Evolutionary conservation across 2,329 filamentous ascomycete species (phyloP).

Genomic region (Xylaria sp.): DNA sequence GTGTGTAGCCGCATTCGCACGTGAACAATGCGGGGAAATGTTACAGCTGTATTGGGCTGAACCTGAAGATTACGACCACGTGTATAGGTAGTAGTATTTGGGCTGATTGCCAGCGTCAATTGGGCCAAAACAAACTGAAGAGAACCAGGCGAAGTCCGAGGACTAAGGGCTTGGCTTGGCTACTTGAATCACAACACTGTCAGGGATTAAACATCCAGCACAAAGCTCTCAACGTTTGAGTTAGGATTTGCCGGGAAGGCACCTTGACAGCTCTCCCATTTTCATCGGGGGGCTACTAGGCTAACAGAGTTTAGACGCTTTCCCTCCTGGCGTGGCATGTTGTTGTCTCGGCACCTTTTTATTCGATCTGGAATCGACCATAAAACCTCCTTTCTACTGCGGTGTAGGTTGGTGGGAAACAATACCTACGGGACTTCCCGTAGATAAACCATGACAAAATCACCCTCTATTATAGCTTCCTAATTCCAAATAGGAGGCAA

Average conservation of each 20-base stretch:
- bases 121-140: background rate
- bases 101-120: slow-evolving; percentile 12
- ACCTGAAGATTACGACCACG: slow-evolving; percentile 20
- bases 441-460: background rate
- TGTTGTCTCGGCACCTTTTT: slow-evolving; percentile 2
- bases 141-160: slow-evolving; percentile 9
- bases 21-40: slow-evolving; percentile 1
- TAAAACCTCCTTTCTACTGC: background rate
- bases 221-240: background rate
- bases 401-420: background rate
- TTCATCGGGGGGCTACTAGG: background rate
- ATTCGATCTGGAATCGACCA: background rate
- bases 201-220: background rate
- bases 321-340: background rate
- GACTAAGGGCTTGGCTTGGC: slow-evolving; percentile 52
- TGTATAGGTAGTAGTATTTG: slow-evolving; percentile 5
- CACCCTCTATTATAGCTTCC: background rate
- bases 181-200: slow-evolving; percentile 38
- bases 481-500: slow-evolving; percentile 1
- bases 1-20: slow-evolving; percentile 16
- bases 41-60: slow-evolving; percentile 15
- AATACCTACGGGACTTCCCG: slow-evolving; percentile 1
- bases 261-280: background rate
- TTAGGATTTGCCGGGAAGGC: background rate
- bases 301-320: background rate